A percentile compares a stretch with the other conserved stretches of the same genome.
Conservation (phyloP, 371 early-diverging fungal species). For the Chytridium lagenaria region DNA sequence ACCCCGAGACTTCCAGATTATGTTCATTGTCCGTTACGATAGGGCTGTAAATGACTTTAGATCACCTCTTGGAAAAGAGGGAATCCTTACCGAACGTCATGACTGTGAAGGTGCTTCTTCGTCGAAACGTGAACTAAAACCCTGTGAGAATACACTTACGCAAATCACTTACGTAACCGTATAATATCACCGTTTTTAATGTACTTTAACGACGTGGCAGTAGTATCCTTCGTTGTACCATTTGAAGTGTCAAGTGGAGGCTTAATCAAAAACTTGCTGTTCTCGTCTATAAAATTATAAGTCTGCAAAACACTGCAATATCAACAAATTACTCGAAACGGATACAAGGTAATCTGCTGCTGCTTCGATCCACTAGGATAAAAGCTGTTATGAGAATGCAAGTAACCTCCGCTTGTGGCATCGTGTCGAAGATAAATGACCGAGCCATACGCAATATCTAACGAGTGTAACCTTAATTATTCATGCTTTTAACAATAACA, state of each 20-base stretch:
- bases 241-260: conserved; percentile 60
- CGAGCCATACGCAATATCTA: conserved; percentile 79
- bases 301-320: not conserved
- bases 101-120: conserved; percentile 77
- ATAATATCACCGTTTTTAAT: conserved; percentile 70
- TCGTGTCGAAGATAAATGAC: conserved; percentile 82
- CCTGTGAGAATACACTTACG: not conserved
- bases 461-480: no score
- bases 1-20: conserved; percentile 52
- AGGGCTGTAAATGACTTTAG: no score
- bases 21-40: conserved; percentile 66
- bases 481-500: no score
- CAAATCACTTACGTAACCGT: conserved; percentile 56
- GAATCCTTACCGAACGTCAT: conserved; percentile 77
- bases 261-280: conserved; percentile 80
- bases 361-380: conserved; percentile 89
- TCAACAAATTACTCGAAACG: conserved; percentile 65
- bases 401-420: conserved; percentile 73
- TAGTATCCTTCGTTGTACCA: conserved; percentile 30
- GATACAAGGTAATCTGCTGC: conserved; percentile 93
- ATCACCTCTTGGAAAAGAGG: conserved; percentile 65
- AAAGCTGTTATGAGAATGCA: conserved; percentile 80
- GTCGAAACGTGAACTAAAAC: conserved; percentile 73
- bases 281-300: conserved; percentile 56
- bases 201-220: conserved; percentile 31